Evolutionary conservation across 2,329 filamentous ascomycete species (phyloP), one percentile per base, ranked within the genome.

Genomic region (Fusarium multiceps): DNA sequence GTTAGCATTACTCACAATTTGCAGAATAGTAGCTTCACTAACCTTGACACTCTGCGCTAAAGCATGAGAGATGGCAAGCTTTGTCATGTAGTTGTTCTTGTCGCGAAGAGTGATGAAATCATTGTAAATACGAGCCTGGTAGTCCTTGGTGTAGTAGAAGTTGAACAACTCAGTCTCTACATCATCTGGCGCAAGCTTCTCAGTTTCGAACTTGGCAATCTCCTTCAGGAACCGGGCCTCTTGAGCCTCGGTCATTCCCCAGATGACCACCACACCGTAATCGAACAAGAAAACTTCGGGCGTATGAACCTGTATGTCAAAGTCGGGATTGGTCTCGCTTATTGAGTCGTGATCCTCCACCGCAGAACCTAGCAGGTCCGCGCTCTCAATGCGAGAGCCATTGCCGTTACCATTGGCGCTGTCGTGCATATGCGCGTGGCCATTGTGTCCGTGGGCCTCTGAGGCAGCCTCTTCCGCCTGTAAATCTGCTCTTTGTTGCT

Each of bases 81-180:
- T 98, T 72, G 92, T 97, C 96, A 98, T 98, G 83, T 98, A 97
- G 80, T 97, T 97, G 76, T 90, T 90, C 81, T 97, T 97, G 75
- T 98, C 95, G 50, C 94, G 88, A 65, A 99, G 82, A 4, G 93
- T 96, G 80, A 99, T 99, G 76, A 99, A 99, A 81, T 99, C 96
- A 81, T 99, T 99, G 87, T 99, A 99, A 80, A 99, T 99, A 54
- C 96, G 91, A 23, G 96, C 93, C 81, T 99, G 97, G 79, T 99
- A 99, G 78, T 98, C 95, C 75, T 92, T 89, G 5, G 96, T 98
- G 83, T 99, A 98, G 84, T 99, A 99, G 80, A 98, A 99, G 80
- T 99, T 99, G 86, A 99, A 99, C 76, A 95, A 93, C 80, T 99
- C 96, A 48, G 94, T 93, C 82, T 99, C 95, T 30, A 97, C 90